Percentiles rank a stretch among this genome's conserved stretches.
Evolutionary conservation across 345 rosid species (phyloP).

Genomic region (Schrenkiella parvula): DNA sequence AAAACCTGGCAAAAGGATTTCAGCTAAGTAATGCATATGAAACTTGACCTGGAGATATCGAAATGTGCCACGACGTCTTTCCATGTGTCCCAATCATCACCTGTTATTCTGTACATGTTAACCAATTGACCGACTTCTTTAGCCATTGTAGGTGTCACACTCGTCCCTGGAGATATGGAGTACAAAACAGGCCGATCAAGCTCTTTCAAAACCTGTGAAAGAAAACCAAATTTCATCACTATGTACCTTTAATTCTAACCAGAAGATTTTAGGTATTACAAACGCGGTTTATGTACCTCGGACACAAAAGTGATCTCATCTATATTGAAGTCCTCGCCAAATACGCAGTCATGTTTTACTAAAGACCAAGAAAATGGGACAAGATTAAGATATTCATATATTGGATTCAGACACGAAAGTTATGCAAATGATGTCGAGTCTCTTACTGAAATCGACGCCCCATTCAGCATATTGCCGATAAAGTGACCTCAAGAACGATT

Average conservation of each 20-base stretch:
- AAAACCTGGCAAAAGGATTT: not conserved
- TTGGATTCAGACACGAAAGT: not conserved
- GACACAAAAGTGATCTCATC: constrained; percentile 67
- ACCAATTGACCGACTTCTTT: constrained; percentile 57
- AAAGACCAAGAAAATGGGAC: constrained; percentile 14
- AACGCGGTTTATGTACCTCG: constrained; percentile 37
- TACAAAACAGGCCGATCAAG: constrained; percentile 71
- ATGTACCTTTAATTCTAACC: not conserved
- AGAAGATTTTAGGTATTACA: not conserved
- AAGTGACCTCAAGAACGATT: constrained; percentile 82
- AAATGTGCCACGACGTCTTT: constrained; percentile 75
- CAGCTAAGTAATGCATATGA: constrained; percentile 10
- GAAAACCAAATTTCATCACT: constrained; percentile 1
- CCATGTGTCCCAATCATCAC: constrained; percentile 98
- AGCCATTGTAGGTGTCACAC: constrained; percentile 77
- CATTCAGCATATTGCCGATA: constrained; percentile 79
- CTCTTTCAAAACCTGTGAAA: constrained; percentile 59
- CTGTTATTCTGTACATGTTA: constrained; percentile 85
- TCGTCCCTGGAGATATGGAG: constrained; percentile 89
- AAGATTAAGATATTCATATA: not conserved
- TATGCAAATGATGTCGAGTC: not conserved
- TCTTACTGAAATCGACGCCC: constrained; percentile 94
- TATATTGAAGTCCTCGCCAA: constrained; percentile 71
- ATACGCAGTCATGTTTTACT: constrained; percentile 88
- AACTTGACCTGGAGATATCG: constrained; percentile 60